Evolutionary conservation across 208 protist species (phyloP), one percentile per base, ranked within the genome.

Genomic region (Herpetomonas tarakana): DNA sequence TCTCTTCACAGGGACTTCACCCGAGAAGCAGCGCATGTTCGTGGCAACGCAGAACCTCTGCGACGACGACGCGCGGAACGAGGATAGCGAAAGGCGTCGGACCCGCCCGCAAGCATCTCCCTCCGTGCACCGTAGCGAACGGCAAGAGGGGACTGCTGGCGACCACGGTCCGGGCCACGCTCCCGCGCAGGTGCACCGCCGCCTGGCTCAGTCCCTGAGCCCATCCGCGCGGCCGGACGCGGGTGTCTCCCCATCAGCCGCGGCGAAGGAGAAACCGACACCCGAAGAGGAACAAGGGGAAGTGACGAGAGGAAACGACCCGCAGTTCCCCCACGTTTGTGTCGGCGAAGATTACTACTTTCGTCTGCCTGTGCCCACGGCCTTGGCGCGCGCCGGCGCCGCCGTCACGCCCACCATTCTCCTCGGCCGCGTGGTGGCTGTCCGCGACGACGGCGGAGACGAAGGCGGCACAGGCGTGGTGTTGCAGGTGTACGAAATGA

Each of bases 321-420:
- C 50, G 31, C 19, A 22, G 25, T 58, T 69, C 52, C 68, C 73
- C 12, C 46, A 41, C 14, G 73, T 85, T 14, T 31, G 58, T 18
- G 52, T 70, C 14, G 79, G 79, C 19, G 83, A 90, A 49, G 83
- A 90, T 59, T 90, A 86, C 62, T 90, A 90, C 63, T 81, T 86
- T 47, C 62, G 54, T 18, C 16, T 78, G 18, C 35, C 61, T 7
- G 29, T 52, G 14, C 56, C 60, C 14, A n/a, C 52, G 2, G 3
- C 30, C 24, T 16, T 52, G n/a, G 22, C 46, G 29, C 19, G 24
- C 19, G n/a, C 44, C 31, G 1, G 31, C 41, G 22, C 16, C 64
- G n/a, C 44, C 50, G 52, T 56, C n/a, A 28, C 66, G 3, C 18
- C 58, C 24, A 55, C 64, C 12, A 45, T 83, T 12, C 57, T 64